Percentiles rank a stretch among this genome's conserved stretches.
These are phyloP conservation scores for Saccharomyces hybrid DNA, from an alignment of 1,139 yeast species.

Conservation along the genomic window DNA sequence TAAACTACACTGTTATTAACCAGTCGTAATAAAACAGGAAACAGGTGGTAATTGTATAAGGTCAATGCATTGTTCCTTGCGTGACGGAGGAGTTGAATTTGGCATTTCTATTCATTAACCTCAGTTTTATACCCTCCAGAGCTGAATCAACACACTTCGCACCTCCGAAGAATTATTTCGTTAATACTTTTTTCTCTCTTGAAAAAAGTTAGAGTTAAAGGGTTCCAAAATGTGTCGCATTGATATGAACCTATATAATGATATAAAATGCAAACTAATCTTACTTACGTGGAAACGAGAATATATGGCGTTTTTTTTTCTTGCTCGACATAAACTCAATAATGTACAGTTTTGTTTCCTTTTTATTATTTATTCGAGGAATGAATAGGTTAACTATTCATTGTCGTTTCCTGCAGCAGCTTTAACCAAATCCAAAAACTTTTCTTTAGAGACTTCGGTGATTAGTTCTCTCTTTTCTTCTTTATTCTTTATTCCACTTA, in stretches of 20 bases:
- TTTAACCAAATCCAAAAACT: conserved; percentile 79
- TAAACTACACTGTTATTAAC: too few relatives aligned
- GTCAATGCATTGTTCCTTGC: too few relatives aligned
- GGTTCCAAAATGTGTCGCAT: not conserved
- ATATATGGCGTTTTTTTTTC: not conserved
- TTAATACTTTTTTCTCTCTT: too few relatives aligned
- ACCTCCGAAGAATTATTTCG: too few relatives aligned
- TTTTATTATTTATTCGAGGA: not conserved
- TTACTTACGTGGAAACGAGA: not conserved
- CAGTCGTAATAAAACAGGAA: too few relatives aligned
- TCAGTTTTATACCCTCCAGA: too few relatives aligned
- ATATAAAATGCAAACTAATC: not conserved
- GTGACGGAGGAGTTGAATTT: too few relatives aligned
- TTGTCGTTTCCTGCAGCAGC: conserved; percentile 52
- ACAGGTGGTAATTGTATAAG: too few relatives aligned
- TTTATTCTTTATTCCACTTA: conserved; percentile 33
- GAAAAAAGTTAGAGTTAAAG: too few relatives aligned
- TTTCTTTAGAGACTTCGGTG: conserved; percentile 80
- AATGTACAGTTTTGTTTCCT: not conserved
- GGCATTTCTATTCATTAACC: too few relatives aligned
- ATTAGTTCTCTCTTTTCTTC: conserved; percentile 52
- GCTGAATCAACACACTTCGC: too few relatives aligned
- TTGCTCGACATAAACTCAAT: not conserved
- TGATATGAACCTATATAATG: not conserved
- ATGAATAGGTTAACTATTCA: not conserved